A percentile compares a stretch with the other conserved stretches of the same genome.
Evolutionary conservation across 73 alveolate species (phyloP).

Genomic region (Blepharisma stoltei): DNA sequence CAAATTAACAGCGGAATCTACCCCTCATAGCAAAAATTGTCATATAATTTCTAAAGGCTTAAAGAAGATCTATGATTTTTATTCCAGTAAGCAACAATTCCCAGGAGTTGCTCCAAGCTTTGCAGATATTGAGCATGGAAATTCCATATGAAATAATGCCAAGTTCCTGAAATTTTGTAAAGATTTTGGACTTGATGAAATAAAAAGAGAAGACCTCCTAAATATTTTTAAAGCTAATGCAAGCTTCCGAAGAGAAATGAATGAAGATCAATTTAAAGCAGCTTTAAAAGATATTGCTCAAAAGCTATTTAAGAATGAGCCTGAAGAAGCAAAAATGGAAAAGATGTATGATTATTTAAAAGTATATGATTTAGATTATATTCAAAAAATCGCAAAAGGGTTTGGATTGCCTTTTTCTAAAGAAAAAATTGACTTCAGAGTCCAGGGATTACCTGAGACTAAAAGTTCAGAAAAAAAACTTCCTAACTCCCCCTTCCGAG

Average conservation of each 20-base stretch:
- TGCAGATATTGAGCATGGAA: no score
- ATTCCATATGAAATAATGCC: not conserved
- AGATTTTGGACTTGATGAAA: not conserved
- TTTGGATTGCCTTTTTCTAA: not conserved
- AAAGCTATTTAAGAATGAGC: not conserved
- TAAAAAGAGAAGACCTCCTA: not conserved
- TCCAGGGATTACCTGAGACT: not conserved
- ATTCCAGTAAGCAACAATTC: no score
- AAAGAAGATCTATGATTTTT: no score
- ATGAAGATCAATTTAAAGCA: slow-evolving; percentile 9
- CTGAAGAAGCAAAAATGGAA: not conserved
- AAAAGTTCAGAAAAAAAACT: no score
- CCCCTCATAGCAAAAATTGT: no score
- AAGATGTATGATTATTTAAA: not conserved
- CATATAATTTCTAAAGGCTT: no score
- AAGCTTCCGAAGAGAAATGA: not conserved
- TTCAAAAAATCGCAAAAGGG: not conserved
- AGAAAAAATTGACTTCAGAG: not conserved
- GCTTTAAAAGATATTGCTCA: not conserved
- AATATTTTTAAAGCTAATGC: not conserved
- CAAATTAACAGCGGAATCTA: no score
- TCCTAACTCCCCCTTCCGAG: no score
- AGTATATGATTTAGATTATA: not conserved
- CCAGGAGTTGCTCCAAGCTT: no score
- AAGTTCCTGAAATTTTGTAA: not conserved